phyloP scores from a whole-genome alignment of 2,329 filamentous ascomycete genomes.

The Scortechinia acanthostroma region DNA sequence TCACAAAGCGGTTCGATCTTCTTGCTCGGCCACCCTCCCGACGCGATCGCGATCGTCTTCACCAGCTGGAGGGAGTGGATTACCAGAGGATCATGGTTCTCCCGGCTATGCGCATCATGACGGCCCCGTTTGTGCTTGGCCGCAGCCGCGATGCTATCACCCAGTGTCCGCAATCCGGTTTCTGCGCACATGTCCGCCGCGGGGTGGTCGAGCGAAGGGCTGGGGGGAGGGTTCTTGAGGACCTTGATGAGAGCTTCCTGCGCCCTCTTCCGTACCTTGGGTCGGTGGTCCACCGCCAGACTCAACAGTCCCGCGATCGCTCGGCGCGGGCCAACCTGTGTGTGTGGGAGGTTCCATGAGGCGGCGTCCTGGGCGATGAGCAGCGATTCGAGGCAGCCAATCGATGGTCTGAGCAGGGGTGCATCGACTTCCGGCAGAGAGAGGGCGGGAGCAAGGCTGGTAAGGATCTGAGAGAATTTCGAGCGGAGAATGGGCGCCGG shows the following conservation, averaged over 20 bases:
- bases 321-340: conserved; percentile 76
- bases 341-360: conserved; percentile 80
- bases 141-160: conserved; percentile 49
- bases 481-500: conserved; percentile 81
- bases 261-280: conserved; percentile 88
- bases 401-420: conserved; percentile 76
- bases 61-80: conserved; percentile 90
- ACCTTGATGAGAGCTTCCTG: conserved; percentile 82
- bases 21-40: conserved; percentile 90
- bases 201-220: conserved; percentile 86
- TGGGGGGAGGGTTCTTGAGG: conserved; percentile 78
- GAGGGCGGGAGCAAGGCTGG: conserved; percentile 76
- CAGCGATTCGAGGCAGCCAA: conserved; percentile 88
- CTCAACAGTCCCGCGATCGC: conserved; percentile 81
- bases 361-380: conserved; percentile 79
- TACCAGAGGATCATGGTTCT: conserved; percentile 70
- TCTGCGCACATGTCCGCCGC: conserved; percentile 95
- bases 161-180: conserved; percentile 73
- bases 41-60: conserved; percentile 79
- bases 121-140: conserved; percentile 60
- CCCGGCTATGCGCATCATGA: conserved; percentile 30
- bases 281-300: conserved; percentile 77
- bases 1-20: conserved; percentile 92
- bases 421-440: conserved; percentile 77
- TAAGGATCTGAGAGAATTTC: conserved; percentile 91